Evolutionary conservation across 306 rosid species (phyloP).

Genomic region (Rosa chinensis): DNA sequence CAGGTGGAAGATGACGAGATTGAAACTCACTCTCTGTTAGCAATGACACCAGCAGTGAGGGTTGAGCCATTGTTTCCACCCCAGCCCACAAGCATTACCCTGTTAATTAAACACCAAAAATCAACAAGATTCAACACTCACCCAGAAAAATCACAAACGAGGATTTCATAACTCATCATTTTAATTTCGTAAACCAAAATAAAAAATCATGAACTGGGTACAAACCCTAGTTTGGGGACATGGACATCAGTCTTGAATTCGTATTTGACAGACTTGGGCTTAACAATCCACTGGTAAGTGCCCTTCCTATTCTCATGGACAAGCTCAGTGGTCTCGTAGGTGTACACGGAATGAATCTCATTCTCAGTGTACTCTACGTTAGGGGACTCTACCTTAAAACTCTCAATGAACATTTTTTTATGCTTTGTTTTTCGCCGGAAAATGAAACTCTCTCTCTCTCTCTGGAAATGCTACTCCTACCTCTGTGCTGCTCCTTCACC

Average conservation of each 20-base stretch:
- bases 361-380: conserved; percentile 64
- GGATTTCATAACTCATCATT: neutral
- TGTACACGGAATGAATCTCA: conserved; percentile 86
- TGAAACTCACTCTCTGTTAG: conserved; percentile 79
- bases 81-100: conserved; percentile 99
- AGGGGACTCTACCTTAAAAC: conserved; percentile 85
- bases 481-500: neutral
- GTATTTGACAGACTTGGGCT: conserved; percentile 80
- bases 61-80: conserved; percentile 94
- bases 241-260: conserved; percentile 68
- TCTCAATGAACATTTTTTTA: conserved; percentile 65
- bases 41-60: conserved; percentile 91
- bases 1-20: neutral
- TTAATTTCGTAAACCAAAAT: neutral
- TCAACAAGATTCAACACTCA: too few relatives aligned
- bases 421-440: neutral
- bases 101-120: conserved; percentile 9
- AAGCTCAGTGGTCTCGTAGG: conserved; percentile 87
- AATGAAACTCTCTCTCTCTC: neutral
- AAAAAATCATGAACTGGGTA: neutral
- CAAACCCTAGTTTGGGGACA: conserved; percentile 93
- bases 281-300: conserved; percentile 83
- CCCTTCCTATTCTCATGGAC: conserved; percentile 84
- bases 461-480: neutral
- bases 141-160: neutral